phyloP scores from a whole-genome alignment of 2,329 filamentous ascomycete species.

The Scedosporium minutisporum region DNA sequence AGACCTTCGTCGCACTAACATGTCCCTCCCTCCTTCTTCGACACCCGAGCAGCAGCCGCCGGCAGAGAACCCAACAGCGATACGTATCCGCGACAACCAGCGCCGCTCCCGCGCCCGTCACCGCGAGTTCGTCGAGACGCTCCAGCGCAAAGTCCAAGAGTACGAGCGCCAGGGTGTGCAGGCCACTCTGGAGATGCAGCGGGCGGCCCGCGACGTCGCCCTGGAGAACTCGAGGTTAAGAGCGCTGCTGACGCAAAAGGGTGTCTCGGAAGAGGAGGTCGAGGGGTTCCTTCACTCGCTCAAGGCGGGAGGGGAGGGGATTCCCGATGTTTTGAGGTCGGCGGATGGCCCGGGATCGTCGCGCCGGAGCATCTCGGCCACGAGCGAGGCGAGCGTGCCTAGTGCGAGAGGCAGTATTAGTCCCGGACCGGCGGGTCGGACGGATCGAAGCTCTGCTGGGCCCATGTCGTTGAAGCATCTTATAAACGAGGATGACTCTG shows the following conservation, averaged over 20 bases:
- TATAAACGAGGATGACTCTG: constrained; percentile 5
- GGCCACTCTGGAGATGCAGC: constrained; percentile 44
- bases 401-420: neutral
- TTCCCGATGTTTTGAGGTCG: neutral
- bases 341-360: constrained; percentile 5
- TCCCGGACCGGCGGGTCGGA: neutral
- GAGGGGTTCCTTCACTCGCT: constrained; percentile 29
- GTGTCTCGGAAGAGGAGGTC: constrained; percentile 27
- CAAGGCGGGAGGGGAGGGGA: constrained; percentile 13
- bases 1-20: neutral
- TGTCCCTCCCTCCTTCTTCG: neutral
- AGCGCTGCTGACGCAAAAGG: constrained; percentile 28
- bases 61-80: constrained; percentile 15
- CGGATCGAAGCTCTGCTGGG: neutral
- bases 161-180: constrained; percentile 38
- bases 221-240: constrained; percentile 37
- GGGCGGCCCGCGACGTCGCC: constrained; percentile 38
- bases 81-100: constrained; percentile 41
- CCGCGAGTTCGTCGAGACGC: constrained; percentile 36
- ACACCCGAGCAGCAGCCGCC: neutral
- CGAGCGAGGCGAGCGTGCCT: neutral
- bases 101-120: constrained; percentile 41
- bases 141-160: constrained; percentile 35
- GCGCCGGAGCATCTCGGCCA: constrained; percentile 9
- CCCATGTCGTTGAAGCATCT: constrained; percentile 5